phyloP scores from a whole-genome alignment of 257 asterid species.

The Echium plantagineum region DNA sequence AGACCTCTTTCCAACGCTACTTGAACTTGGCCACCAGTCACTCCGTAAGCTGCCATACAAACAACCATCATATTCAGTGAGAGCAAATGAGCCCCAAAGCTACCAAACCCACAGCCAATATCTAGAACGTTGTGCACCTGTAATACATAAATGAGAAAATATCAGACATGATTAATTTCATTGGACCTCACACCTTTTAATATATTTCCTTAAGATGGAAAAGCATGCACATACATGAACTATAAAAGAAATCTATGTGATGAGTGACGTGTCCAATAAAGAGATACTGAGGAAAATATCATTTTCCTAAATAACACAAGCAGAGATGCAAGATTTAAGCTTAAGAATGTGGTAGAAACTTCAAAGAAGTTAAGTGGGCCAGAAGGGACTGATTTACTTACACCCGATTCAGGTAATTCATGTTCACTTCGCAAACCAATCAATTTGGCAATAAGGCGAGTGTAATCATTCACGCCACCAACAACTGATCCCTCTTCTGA shows the following conservation, averaged over 20 bases:
- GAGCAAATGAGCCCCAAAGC: slow-evolving; percentile 88
- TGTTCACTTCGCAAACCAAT: slow-evolving; percentile 82
- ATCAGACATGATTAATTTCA: background rate
- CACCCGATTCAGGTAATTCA: slow-evolving; percentile 74
- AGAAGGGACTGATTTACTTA: slow-evolving; percentile 27
- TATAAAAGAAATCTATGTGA: background rate
- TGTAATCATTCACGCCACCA: slow-evolving; percentile 82
- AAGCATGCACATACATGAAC: too few species aligned
- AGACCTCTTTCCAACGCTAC: slow-evolving; percentile 97
- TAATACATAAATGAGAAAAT: slow-evolving; percentile 18
- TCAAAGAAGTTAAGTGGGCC: too few species aligned
- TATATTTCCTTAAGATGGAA: too few species aligned
- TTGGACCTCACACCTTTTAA: background rate
- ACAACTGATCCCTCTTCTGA: slow-evolving; percentile 84
- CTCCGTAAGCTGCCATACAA: slow-evolving; percentile 87
- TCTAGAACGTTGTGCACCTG: slow-evolving; percentile 85
- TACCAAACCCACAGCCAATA: slow-evolving; percentile 98
- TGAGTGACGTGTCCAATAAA: background rate
- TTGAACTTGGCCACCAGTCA: slow-evolving; percentile 96
- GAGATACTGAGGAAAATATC: too few species aligned
- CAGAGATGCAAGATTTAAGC: too few species aligned
- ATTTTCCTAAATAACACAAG: too few species aligned
- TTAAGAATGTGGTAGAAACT: too few species aligned
- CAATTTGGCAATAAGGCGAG: slow-evolving; percentile 90
- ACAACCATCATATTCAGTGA: slow-evolving; percentile 80